Base-by-base conservation (phyloP, 2,329 filamentous ascomycete species). In the Dactylellina haptotyla region DNA sequence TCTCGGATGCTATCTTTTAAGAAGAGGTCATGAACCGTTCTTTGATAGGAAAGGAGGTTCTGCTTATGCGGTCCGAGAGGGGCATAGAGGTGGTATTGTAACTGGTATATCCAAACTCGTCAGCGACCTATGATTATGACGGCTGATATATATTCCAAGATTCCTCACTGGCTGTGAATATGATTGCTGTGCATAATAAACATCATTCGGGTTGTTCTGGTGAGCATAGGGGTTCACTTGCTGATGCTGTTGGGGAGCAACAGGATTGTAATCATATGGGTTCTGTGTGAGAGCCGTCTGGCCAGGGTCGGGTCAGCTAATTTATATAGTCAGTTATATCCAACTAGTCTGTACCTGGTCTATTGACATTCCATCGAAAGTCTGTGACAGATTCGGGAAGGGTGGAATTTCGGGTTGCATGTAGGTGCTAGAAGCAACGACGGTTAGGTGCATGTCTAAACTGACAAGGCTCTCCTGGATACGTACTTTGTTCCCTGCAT, bases 51-150 rank as follows among this genome's bases (percentile, higher is more conserved):
- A 76, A 91, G 84, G 28, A 97, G 84, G 75, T 92, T 92, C 75
- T 94, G 90, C 72, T 88, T 87, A 79, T 93, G 87, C n/a, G 91
- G 89, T 4, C 92, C 92, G 65, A 93, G 86, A 0, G 93, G 93
- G 30, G 92, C 91, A 80, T 99, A 99, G 10, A 97, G 85, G 80
- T 99, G 95, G 80, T 97, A 96, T 83, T 94, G 91, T 4, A 93
- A 86, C 88, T 90, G 63, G 50, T 28, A 73, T n/a, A 26, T 3
- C 18, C n/a, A 23, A 18, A 14, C 23, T 23, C 4, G 41, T 53
- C 20, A 26, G 56, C 37, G 18, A n/a, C 20, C 53, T n/a, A 34
- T 12, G 12, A 2, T 34, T 16, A 8, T 37, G 12, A 14, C 6
- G 0, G 1, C 9, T 34, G 28, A 12, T 26, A 16, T 25, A 61